Percentiles rank a stretch among this genome's conserved stretches.
phyloP scores from a whole-genome alignment of 768 basidiomycete species.

The Naganishia randhawae region DNA sequence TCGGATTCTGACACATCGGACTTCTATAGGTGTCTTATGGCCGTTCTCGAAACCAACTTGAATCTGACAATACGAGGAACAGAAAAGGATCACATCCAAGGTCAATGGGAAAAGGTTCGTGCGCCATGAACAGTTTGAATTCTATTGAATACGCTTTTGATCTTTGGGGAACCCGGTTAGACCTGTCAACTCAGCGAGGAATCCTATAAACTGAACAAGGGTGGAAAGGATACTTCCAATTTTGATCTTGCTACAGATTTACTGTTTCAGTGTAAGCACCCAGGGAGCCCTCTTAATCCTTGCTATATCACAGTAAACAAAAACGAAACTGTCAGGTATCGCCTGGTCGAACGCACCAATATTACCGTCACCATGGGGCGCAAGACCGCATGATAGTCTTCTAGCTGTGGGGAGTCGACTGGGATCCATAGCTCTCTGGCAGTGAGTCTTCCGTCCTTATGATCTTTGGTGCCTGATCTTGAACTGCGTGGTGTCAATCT shows the following conservation, averaged over 20 bases:
- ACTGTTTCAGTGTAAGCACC: conserved; percentile 8
- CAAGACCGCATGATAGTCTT: conserved; percentile 20
- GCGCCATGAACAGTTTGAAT: background rate
- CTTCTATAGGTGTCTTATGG: background rate
- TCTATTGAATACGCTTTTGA: background rate
- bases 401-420: background rate
- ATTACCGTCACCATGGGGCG: conserved; percentile 6
- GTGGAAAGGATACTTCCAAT: background rate
- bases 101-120: conserved; percentile 1
- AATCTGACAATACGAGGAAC: conserved; percentile 14
- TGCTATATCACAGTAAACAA: background rate
- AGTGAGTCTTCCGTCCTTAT: background rate
- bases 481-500: background rate
- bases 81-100: conserved; percentile 2
- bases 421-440: conserved; percentile 9
- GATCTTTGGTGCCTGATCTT: background rate
- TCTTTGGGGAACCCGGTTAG: background rate
- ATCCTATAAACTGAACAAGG: background rate
- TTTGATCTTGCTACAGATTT: background rate
- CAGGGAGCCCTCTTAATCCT: background rate
- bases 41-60: conserved; percentile 14
- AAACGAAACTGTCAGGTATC: background rate
- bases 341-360: conserved; percentile 16
- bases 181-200: conserved; percentile 2
- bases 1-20: background rate